These are phyloP conservation scores for Talaromyces sp. DNA, from an alignment of 2,329 filamentous ascomycete species.

Conservation along the genomic window DNA sequence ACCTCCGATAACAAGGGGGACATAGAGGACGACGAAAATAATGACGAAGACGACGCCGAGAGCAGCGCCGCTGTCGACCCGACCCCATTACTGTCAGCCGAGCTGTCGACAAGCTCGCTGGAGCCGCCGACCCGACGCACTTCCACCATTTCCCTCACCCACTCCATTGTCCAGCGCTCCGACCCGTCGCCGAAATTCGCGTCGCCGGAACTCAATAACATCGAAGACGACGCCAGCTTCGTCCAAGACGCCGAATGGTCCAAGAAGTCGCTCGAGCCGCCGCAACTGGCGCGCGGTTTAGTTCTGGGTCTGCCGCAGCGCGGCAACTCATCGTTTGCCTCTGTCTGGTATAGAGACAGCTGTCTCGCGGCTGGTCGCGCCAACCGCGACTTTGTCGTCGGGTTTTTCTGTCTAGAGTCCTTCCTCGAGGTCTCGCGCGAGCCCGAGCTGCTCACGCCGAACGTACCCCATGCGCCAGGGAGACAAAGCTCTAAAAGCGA, in stretches of 20 bases:
- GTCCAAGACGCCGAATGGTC: constrained; percentile 13
- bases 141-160: constrained; percentile 37
- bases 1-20: constrained; percentile 21
- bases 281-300: constrained; percentile 31
- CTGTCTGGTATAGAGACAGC: constrained; percentile 13
- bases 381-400: constrained; percentile 37
- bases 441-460: constrained; percentile 22
- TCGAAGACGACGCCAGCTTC: constrained; percentile 7
- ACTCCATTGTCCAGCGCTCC: constrained; percentile 33
- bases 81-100: constrained; percentile 19
- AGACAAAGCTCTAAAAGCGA: background rate
- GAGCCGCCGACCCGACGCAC: constrained; percentile 29
- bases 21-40: constrained; percentile 7
- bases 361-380: constrained; percentile 34
- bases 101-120: constrained; percentile 16
- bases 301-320: constrained; percentile 28
- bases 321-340: background rate
- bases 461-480: background rate
- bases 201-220: background rate
- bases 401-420: constrained; percentile 31
- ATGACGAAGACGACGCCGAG: constrained; percentile 11
- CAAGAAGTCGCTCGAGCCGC: constrained; percentile 26
- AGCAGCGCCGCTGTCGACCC: constrained; percentile 14
- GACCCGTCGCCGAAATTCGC: constrained; percentile 19
- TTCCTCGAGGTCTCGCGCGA: constrained; percentile 28